Conservation (phyloP, 495 filamentous ascomycete genomes). For the Penicillium parvum region DNA sequence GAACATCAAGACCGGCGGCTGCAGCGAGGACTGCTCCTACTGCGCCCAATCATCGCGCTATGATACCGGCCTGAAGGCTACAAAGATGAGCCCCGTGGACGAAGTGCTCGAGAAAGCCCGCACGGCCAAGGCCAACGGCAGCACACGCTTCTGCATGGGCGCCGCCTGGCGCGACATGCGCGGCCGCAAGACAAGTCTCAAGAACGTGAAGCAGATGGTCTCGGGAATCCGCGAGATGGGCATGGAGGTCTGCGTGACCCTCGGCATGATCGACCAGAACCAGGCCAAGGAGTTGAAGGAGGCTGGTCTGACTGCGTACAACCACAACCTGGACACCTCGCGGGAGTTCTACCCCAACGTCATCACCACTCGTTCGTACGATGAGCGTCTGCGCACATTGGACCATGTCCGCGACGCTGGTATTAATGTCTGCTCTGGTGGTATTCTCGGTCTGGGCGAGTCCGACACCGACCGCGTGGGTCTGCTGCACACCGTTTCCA, state of each 20-base stretch:
- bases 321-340: constrained; percentile 87
- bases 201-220: constrained; percentile 78
- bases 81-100: constrained; percentile 70
- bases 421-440: constrained; percentile 80
- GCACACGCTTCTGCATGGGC: constrained; percentile 87
- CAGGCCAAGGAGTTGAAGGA: constrained; percentile 75
- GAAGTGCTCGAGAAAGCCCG: constrained; percentile 70
- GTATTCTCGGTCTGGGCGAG: constrained; percentile 78
- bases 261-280: constrained; percentile 77
- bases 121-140: constrained; percentile 72
- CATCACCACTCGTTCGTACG: constrained; percentile 77
- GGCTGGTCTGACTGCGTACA: constrained; percentile 83
- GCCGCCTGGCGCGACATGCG: constrained; percentile 91
- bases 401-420: constrained; percentile 73
- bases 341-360: constrained; percentile 77
- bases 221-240: constrained; percentile 69
- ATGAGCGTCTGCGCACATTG: constrained; percentile 74
- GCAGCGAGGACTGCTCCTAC: constrained; percentile 83
- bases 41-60: constrained; percentile 82
- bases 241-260: constrained; percentile 83
- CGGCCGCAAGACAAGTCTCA: constrained; percentile 71
- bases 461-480: constrained; percentile 69
- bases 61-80: constrained; percentile 70
- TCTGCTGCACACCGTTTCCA: constrained; percentile 71
- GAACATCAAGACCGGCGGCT: constrained; percentile 94